Evolutionary conservation across 495 filamentous ascomycete genomes (phyloP).

Genomic region (Jackrogersella multiformis): DNA sequence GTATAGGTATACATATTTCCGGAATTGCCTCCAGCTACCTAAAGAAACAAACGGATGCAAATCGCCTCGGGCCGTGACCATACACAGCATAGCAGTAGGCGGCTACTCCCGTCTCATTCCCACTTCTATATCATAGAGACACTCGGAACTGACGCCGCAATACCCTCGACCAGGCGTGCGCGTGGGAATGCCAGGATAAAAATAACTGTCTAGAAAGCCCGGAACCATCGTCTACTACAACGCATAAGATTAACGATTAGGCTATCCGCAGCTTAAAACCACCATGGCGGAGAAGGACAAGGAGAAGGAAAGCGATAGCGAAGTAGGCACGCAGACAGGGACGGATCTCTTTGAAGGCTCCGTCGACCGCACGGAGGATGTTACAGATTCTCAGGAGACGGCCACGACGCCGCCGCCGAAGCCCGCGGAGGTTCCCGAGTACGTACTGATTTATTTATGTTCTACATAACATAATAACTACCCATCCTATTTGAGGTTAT

Average conservation of each 20-base stretch:
- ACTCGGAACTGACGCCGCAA: neutral
- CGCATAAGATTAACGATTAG: neutral
- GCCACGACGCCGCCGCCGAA: conserved; percentile 4
- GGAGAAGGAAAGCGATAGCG: conserved; percentile 23
- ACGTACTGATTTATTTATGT: neutral
- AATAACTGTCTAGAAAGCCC: neutral
- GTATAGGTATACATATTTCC: neutral
- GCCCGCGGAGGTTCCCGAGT: conserved; percentile 23
- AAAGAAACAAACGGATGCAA: neutral
- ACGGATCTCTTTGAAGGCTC: conserved; percentile 17
- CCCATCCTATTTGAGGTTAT: neutral
- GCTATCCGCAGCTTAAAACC: neutral
- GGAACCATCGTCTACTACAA: neutral
- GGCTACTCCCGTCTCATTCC: too few relatives aligned
- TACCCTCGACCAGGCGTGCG: neutral
- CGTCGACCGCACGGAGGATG: conserved; percentile 21
- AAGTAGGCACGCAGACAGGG: neutral
- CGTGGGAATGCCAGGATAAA: conserved; percentile 15
- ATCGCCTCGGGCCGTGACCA: neutral
- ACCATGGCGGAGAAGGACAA: conserved; percentile 15
- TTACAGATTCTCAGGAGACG: neutral
- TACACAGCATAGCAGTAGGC: neutral
- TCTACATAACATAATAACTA: neutral
- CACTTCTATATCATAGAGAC: too few relatives aligned
- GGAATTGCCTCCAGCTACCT: neutral